Conservation (phyloP, 2,329 filamentous ascomycete genomes). For the Fusarium subglutinans region DNA sequence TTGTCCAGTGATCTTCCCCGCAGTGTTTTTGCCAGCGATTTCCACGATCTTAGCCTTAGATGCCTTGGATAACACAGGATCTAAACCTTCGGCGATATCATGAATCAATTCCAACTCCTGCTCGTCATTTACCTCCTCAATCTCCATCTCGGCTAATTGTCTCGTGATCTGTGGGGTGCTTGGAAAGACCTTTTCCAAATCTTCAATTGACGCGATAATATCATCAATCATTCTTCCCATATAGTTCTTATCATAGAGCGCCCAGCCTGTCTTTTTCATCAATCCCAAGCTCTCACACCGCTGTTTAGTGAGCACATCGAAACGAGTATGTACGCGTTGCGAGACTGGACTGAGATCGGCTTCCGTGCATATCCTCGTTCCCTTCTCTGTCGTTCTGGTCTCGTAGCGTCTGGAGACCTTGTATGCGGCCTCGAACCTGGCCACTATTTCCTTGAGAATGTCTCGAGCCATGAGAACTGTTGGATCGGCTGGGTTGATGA, state of each 20-base stretch:
- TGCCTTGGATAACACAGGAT: neutral
- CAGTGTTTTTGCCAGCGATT: neutral
- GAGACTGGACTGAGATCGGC: neutral
- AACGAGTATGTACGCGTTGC: neutral
- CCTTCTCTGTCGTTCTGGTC: fast-evolving
- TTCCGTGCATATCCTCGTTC: neutral
- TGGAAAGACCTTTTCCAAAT: slow-evolving; percentile 31
- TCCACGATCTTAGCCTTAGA: neutral
- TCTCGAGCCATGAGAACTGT: fast-evolving
- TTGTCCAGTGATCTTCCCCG: neutral
- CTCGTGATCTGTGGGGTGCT: neutral
- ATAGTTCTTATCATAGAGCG: slow-evolving; percentile 9
- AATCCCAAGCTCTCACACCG: neutral
- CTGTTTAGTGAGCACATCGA: neutral
- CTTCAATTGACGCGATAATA: slow-evolving; percentile 36
- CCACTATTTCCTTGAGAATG: neutral
- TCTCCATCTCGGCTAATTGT: neutral
- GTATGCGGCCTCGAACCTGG: neutral
- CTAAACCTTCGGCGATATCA: fast-evolving
- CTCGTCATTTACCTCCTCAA: neutral
- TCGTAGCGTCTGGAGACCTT: neutral
- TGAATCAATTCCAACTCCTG: neutral
- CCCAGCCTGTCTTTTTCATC: slow-evolving; percentile 9
- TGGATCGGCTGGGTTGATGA: neutral
- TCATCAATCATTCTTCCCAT: slow-evolving; percentile 37